Evolutionary conservation across 768 basidiomycete genomes (phyloP), one percentile per base, ranked within the genome.

Genomic region (Agaricus subrufescens): DNA sequence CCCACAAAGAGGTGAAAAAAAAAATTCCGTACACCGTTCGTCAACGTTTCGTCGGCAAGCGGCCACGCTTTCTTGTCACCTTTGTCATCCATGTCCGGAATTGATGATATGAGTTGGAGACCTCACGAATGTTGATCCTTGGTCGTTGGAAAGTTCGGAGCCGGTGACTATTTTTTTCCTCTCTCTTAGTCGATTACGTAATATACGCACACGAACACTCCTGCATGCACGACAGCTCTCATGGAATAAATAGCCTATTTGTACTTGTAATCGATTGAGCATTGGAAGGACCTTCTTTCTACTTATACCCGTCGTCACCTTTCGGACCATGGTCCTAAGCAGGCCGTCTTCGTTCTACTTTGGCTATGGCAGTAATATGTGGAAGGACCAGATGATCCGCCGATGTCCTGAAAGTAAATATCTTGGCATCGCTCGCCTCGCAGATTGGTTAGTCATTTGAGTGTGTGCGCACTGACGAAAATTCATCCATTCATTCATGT

Each of bases 61-160:
- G 94, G 94, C 85, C 88, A 96, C 54, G 93, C 92, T 76, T 93
- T 94, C 63, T 83, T 79, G 7, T 34, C 34, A 67, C 79, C 31
- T 37, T 2, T 14, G 25, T 56, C 23, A 61, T 90, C 40, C 40
- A 15, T 86, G 50, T 84, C 78, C 85, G 88, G 90, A 69, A 67
- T 73, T 56, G 48, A 52, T 60, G 55, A 47, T 48, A 25, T 44
- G 38, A 40, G 46, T 52, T 52, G 46, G 52, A 75, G 89, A 91
- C 89, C 89, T 91, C 89, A 91, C 89, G 80, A 45, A 37, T 44
- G 75, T 71, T 76, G 89, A 91, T 91, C 89, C 89, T 90, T 89
- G 89, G 89, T 90, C 89, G 68, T 47, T 47, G 71, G 54, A 34
- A 11, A 34, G 34, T 1, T 34, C 11, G 34, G 34, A 34, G 19